Base-by-base conservation (phyloP, 2,329 filamentous ascomycete species). In the Exophiala mesophila region DNA sequence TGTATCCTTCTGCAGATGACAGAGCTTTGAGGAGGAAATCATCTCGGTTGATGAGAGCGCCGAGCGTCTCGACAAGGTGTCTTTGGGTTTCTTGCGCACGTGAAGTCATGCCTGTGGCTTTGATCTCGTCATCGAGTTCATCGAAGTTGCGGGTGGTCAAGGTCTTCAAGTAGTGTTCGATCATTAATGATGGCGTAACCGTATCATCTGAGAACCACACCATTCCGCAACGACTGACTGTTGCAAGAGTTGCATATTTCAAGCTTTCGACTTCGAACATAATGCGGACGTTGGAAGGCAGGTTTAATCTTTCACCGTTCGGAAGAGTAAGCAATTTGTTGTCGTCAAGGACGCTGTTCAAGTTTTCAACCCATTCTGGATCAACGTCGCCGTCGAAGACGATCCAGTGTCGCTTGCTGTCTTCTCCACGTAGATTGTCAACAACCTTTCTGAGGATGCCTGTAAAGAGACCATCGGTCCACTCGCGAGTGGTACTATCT, bases 131-230 rank as follows among this genome's bases (percentile, higher is more conserved):
- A 55, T 98, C 92, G 23, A 98, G 72, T 56, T 98, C 92, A 58
- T 98, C 92, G 57, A 98, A 96, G 0, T 86, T 80, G 43, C 87
- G 82, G 3, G 80, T 84, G 55, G 83, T 82, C 28, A 98, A 78
- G 34, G 83, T 81, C 47, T 92, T 80, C 39, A 98, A 77, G 59
- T 98, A 96, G 65, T 97, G 87, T 50, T 80, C 74, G 29, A 97
- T 83, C 80, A 97, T 85, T 85, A 98, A 95, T 53, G 77, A 78
- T 1, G 90, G 79, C 21, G 88, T 90, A 29, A 99, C 90, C 19
- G 89, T 97, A 60, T 98, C 94, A 58, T 96, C 90, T 61, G 88
- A 98, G 69, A 97, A 98, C 92, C 92, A 99, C 10, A 99, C 94
- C 92, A 99, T 99, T 75, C 92, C 92, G 63, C 92, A 99, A 69